Evolutionary conservation across 257 asterid genomes (phyloP).

Genomic region (Solanum lignicaule): DNA sequence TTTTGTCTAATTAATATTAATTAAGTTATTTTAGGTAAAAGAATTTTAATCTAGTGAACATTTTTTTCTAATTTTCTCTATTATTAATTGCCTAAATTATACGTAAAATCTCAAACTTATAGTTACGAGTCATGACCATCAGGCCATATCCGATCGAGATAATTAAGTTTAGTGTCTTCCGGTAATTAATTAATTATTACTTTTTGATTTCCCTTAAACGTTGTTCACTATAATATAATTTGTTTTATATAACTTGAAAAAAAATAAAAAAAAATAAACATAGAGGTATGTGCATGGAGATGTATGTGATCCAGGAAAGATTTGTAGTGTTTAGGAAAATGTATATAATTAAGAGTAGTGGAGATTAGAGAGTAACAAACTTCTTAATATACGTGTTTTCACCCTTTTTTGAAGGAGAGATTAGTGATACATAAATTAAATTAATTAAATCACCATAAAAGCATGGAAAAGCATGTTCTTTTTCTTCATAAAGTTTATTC

Average conservation of each 20-base stretch:
- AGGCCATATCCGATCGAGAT: neutral
- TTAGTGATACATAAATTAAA: neutral
- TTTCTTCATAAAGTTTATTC: neutral
- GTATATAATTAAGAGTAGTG: neutral
- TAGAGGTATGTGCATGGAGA: neutral
- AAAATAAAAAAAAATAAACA: neutral
- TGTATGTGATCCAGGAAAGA: neutral
- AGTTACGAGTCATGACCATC: neutral
- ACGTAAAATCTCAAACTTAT: neutral
- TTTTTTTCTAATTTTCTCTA: neutral
- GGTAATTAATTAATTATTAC: neutral
- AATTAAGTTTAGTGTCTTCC: neutral
- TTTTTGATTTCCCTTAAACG: neutral
- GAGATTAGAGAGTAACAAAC: neutral
- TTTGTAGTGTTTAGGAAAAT: neutral
- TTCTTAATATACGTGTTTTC: neutral
- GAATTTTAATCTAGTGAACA: too few relatives aligned
- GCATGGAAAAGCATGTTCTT: neutral
- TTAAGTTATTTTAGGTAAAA: neutral
- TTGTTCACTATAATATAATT: too few relatives aligned
- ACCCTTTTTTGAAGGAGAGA: neutral
- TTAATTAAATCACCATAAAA: neutral
- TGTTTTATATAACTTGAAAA: neutral
- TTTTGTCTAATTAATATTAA: neutral
- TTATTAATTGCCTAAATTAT: neutral